Base-by-base conservation (phyloP, 768 basidiomycete species). In the Strobilomyces echinocephalus region DNA sequence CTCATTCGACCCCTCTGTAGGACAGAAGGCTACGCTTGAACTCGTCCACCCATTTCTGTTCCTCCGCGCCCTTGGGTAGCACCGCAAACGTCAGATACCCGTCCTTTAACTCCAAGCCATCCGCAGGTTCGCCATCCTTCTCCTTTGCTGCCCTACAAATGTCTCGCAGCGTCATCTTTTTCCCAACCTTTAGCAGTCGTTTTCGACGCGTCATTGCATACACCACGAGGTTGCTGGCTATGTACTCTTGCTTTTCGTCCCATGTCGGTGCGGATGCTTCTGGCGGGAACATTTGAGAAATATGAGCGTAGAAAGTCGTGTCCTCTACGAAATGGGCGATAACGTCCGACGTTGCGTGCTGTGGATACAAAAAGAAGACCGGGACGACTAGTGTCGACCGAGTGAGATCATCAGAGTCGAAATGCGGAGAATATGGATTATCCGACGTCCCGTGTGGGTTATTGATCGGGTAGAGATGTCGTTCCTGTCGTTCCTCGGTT, bases 331-430 rank as follows among this genome's bases (percentile, higher is more conserved):
- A 97, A 46, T 85, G 79, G 14, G 87, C 77, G 58, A 97, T 88
- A 53, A 95, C 78, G 70, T 99, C 97, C 28, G 95, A 91, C 6
- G 83, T 91, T 11, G 85, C 82, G 58, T 93, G 78, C 66, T 92
- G 86, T 7, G 97, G 97, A 70, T 97, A 97, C 55, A 97, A 78
- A 71, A 98, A 88, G 75, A 97, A 91, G 39, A 88, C 85, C 2
- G 97, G 95, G 65, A 97, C 68, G 56, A 95, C 70, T 12, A 95
- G 77, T 0, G 83, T 84, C 56, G 69, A 66, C 59, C 77, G 59
- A 52, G 82, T 72, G 52, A 81, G 65, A 69, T 85, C 87, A 56
- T 86, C 82, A 3, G 78, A 66, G 63, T 88, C 85, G 61, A 87
- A 87, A 51, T 80, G 78, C 8, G 89, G 84, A 47, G 72, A 69